Conservation (phyloP, 495 filamentous ascomycete species). For the Diplogelasinospora grovesii region DNA sequence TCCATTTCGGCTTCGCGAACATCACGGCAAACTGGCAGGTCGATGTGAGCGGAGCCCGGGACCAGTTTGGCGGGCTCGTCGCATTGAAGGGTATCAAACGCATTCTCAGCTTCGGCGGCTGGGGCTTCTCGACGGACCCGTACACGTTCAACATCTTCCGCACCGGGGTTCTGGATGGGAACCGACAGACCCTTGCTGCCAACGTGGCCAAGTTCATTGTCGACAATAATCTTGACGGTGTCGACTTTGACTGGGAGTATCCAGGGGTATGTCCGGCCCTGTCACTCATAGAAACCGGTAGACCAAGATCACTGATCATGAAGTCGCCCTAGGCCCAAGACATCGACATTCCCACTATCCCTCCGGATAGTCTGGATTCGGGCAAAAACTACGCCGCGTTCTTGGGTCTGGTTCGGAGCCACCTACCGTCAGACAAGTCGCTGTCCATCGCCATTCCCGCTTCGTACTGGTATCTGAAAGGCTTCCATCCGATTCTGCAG, state of each 20-base stretch:
- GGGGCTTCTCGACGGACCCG: constrained; percentile 20
- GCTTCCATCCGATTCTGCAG: constrained; percentile 19
- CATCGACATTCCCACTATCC: constrained; percentile 22
- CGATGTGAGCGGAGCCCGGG: constrained; percentile 2
- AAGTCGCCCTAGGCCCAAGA: no score
- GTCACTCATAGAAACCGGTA: no score
- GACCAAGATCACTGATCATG: no score
- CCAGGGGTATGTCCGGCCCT: constrained; percentile 34
- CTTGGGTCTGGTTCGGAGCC: constrained; percentile 9
- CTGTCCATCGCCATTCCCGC: constrained; percentile 25
- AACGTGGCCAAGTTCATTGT: constrained; percentile 25
- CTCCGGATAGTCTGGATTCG: constrained; percentile 13
- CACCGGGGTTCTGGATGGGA: constrained; percentile 10
- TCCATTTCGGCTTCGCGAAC: constrained; percentile 25
- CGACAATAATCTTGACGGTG: constrained; percentile 26
- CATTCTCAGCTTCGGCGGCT: constrained; percentile 35
- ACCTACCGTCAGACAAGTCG: constrained; percentile 16
- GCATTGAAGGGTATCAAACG: constrained; percentile 19
- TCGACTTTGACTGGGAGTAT: constrained; percentile 39
- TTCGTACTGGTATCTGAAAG: constrained; percentile 24
- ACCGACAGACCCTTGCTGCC: constrained; percentile 16
- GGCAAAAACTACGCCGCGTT: constrained; percentile 18
- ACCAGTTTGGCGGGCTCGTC: constrained; percentile 18
- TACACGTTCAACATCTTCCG: constrained; percentile 19
- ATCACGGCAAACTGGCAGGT: constrained; percentile 11